Percentiles rank a stretch among this genome's conserved stretches.
These are phyloP conservation scores for Auricularia sp. DNA, from an alignment of 768 basidiomycete species.

Conservation along the genomic window DNA sequence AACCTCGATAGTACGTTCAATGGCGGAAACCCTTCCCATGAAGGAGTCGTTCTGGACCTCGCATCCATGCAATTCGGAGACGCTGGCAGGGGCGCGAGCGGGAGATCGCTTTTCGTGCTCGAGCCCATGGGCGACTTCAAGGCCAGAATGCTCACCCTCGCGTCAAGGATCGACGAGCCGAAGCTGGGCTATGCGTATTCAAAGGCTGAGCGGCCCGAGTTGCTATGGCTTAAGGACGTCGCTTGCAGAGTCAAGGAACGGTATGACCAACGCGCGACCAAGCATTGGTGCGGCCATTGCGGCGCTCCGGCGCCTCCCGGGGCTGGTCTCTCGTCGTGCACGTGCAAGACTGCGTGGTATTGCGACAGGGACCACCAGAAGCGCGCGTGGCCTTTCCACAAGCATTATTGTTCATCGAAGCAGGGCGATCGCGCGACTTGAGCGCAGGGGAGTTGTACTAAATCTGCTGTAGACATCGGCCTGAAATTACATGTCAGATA, in stretches of 20 bases:
- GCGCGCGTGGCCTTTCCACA: constrained; percentile 14
- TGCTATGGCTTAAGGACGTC: constrained; percentile 9
- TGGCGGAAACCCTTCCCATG: not conserved
- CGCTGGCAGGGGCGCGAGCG: constrained; percentile 10
- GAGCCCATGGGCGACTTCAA: constrained; percentile 10
- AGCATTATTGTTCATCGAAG: not conserved
- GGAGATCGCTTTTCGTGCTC: constrained; percentile 9
- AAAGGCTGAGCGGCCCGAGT: not conserved
- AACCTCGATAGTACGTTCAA: not conserved
- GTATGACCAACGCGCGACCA: constrained; percentile 5
- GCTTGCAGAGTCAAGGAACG: constrained; percentile 12
- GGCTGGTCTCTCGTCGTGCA: constrained; percentile 6
- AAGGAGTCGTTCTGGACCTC: constrained; percentile 7
- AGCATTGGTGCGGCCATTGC: constrained; percentile 15
- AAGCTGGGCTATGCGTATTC: not conserved
- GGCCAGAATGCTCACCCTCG: not conserved
- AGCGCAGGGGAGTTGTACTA: too few species aligned
- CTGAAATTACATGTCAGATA: too few species aligned
- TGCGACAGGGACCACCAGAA: constrained; percentile 13
- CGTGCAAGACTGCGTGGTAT: constrained; percentile 9
- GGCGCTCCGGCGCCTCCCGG: constrained; percentile 3
- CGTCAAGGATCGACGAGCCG: not conserved
- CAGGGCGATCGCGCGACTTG: too few species aligned
- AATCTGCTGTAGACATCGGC: too few species aligned
- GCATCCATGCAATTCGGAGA: constrained; percentile 17